Evolutionary conservation across 1,284 basidiomycete genomes (phyloP).

Genomic region (Ganoderma boninense): DNA sequence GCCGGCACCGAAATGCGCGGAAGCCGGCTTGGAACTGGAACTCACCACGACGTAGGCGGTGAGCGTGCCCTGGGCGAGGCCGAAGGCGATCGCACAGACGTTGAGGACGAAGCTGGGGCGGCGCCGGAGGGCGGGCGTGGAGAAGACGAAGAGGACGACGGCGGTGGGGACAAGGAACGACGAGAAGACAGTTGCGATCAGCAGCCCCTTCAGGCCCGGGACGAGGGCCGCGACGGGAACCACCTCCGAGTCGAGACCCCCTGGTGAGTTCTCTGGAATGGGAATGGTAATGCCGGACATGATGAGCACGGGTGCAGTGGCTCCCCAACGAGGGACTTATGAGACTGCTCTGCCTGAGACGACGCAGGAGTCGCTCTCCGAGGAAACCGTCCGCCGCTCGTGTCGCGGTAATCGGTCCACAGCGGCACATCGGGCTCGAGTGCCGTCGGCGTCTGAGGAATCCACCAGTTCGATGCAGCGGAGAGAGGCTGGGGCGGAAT

Average conservation of each 20-base stretch:
- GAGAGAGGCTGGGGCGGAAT: neutral
- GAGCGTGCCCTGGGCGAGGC: conserved; percentile 21
- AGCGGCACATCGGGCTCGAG: neutral
- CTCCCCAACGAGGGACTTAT: neutral
- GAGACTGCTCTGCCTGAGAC: neutral
- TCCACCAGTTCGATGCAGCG: neutral
- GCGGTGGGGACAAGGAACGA: conserved; percentile 32
- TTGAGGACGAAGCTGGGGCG: conserved; percentile 41
- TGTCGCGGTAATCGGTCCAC: neutral
- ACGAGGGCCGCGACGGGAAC: neutral
- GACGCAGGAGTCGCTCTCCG: neutral
- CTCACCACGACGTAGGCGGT: conserved; percentile 9
- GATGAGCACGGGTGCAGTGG: too few species aligned
- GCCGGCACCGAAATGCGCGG: neutral
- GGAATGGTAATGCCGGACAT: neutral
- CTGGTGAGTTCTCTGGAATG: neutral
- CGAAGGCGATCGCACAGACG: conserved; percentile 32
- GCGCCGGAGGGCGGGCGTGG: conserved; percentile 28
- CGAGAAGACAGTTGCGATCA: conserved; percentile 29
- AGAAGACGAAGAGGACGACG: conserved; percentile 36
- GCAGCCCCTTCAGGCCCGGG: conserved; percentile 9
- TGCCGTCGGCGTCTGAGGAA: neutral
- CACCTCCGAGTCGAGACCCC: neutral
- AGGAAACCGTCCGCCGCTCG: neutral
- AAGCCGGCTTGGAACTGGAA: too few species aligned